Evolutionary conservation across 1,284 basidiomycete species (phyloP).

Genomic region (Mycena citricolor): DNA sequence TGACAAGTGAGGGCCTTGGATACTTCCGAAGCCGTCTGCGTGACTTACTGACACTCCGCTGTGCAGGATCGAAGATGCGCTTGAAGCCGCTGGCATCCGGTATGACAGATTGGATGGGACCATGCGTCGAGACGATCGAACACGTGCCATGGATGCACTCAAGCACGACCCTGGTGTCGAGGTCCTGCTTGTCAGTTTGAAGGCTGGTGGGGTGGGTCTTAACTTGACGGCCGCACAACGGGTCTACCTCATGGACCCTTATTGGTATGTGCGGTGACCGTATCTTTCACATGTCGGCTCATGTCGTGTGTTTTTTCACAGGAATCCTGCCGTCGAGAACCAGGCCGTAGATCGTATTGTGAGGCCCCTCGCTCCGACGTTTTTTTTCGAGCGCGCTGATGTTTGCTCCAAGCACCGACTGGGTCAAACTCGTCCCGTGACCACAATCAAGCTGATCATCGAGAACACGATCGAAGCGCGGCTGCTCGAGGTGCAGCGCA

Average conservation of each 20-base stretch:
- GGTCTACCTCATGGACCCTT: constrained; percentile 94
- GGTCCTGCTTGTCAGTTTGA: constrained; percentile 91
- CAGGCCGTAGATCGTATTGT: constrained; percentile 92
- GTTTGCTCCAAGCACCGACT: constrained; percentile 70
- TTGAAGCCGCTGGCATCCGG: constrained; percentile 76
- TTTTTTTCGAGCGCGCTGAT: background rate
- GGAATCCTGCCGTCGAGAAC: constrained; percentile 97
- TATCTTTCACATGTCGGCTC: background rate
- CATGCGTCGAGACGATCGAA: constrained; percentile 94
- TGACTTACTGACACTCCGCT: constrained; percentile 24
- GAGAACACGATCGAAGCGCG: constrained; percentile 91
- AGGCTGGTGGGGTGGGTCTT: constrained; percentile 95
- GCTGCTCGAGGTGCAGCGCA: constrained; percentile 86
- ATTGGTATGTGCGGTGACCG: constrained; percentile 62
- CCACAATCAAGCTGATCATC: constrained; percentile 90
- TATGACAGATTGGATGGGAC: constrained; percentile 94
- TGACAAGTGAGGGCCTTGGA: constrained; percentile 66
- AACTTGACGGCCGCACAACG: constrained; percentile 92
- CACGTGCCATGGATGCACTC: constrained; percentile 85
- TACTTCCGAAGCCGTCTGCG: background rate
- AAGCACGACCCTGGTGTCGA: constrained; percentile 84
- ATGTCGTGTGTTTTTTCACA: constrained; percentile 31
- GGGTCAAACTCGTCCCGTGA: constrained; percentile 89
- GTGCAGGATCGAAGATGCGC: constrained; percentile 82
- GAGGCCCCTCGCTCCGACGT: constrained; percentile 34